These are phyloP conservation scores for Penicillium verhagenii DNA, from an alignment of 495 filamentous ascomycete species.

Conservation along the genomic window DNA sequence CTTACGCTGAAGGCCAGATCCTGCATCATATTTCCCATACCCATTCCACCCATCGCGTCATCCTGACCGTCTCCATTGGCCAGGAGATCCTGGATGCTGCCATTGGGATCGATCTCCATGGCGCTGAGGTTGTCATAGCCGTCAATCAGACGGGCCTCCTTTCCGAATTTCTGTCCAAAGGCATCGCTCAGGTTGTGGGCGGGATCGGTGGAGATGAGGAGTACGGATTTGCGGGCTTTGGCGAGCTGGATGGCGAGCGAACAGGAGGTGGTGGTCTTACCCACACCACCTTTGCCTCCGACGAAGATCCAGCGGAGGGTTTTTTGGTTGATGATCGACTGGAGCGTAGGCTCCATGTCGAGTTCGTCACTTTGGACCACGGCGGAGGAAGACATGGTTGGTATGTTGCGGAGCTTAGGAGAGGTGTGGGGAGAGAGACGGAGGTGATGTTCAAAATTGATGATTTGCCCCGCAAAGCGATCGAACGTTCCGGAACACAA, in stretches of 20 bases:
- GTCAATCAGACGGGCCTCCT: constrained; percentile 89
- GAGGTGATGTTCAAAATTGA: constrained; percentile 22
- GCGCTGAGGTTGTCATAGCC: constrained; percentile 93
- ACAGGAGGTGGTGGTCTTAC: constrained; percentile 98
- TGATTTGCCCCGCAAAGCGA: constrained; percentile 35
- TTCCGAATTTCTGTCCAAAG: constrained; percentile 98
- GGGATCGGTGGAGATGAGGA: constrained; percentile 97
- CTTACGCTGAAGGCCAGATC: constrained; percentile 69
- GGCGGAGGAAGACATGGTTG: constrained; percentile 60
- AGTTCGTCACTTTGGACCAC: constrained; percentile 68
- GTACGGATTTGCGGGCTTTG: constrained; percentile 88
- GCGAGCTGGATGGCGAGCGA: constrained; percentile 98
- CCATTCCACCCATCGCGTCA: constrained; percentile 62
- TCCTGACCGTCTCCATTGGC: constrained; percentile 76
- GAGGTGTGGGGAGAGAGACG: constrained; percentile 7
- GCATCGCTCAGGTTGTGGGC: constrained; percentile 98
- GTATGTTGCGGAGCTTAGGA: neutral
- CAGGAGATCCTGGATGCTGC: constrained; percentile 93
- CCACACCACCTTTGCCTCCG: constrained; percentile 98
- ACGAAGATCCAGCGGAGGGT: constrained; percentile 99
- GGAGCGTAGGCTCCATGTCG: constrained; percentile 87
- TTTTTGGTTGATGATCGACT: constrained; percentile 91
- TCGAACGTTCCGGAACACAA: constrained; percentile 37
- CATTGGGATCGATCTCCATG: constrained; percentile 99
- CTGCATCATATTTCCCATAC: constrained; percentile 73